Conservation (phyloP, 2,329 filamentous ascomycete species). For the Rhynchosporium agropyri region DNA sequence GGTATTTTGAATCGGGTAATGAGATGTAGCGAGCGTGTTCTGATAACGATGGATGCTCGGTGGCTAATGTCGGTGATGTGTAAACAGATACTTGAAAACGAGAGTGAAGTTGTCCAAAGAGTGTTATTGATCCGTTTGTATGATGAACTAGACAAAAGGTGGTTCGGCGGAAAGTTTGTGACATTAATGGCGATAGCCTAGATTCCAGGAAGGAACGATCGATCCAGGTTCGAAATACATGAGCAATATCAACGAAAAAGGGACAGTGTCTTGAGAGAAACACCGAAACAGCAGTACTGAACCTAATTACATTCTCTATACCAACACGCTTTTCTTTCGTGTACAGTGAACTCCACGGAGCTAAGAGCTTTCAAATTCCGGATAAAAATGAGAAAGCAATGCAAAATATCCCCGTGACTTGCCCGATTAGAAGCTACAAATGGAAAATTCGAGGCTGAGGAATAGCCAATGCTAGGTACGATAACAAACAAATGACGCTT, state of each 20-base stretch:
- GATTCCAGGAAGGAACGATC: not conserved
- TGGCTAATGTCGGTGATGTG: not conserved
- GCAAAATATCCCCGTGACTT: conserved; percentile 4
- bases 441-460: conserved; percentile 13
- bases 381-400: conserved; percentile 1
- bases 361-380: conserved; percentile 15
- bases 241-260: not conserved
- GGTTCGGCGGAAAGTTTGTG: not conserved
- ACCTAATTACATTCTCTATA: conserved; percentile 21
- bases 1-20: not conserved
- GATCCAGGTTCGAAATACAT: not conserved
- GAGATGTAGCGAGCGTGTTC: not conserved
- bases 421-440: conserved; percentile 11
- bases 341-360: conserved; percentile 22
- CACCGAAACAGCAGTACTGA: not conserved
- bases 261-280: too few species aligned
- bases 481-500: conserved; percentile 22
- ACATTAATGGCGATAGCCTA: not conserved
- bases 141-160: not conserved
- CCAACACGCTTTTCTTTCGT: conserved; percentile 24
- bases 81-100: not conserved
- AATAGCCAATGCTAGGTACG: conserved; percentile 10
- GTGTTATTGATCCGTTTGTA: not conserved
- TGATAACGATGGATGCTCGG: too few species aligned
- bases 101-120: not conserved